These are phyloP conservation scores for Boletus pseudo-olivaceus DNA, from an alignment of 768 basidiomycete species.

Conservation along the genomic window DNA sequence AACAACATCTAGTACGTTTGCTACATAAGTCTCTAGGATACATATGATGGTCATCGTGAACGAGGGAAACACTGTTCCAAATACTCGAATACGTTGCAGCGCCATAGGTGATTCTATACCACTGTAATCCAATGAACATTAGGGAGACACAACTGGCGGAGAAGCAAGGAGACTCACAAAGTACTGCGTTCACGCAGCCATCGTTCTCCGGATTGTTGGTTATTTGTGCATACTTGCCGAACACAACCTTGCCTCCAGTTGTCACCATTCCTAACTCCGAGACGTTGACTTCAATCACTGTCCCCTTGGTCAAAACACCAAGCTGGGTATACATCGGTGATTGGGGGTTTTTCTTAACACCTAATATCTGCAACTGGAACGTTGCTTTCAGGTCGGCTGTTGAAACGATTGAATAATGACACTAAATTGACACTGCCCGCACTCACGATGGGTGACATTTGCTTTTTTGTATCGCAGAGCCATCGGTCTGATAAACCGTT, in stretches of 20 bases:
- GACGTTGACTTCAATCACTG: conserved; percentile 98
- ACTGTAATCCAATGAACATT: conserved; percentile 16
- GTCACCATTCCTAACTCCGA: conserved; percentile 98
- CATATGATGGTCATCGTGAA: neutral
- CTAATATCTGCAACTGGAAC: conserved; percentile 96
- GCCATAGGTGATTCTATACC: conserved; percentile 16
- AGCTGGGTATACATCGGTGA: conserved; percentile 97
- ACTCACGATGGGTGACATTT: conserved; percentile 95
- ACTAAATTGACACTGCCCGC: neutral
- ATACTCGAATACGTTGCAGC: neutral
- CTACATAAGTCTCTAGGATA: conserved; percentile 16
- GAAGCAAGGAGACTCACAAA: conserved; percentile 54
- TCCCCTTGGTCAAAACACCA: conserved; percentile 97
- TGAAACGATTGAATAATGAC: neutral
- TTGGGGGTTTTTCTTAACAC: conserved; percentile 99
- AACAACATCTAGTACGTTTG: conserved; percentile 13
- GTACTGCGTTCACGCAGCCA: conserved; percentile 92
- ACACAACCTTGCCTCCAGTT: conserved; percentile 91
- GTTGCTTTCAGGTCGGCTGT: conserved; percentile 96
- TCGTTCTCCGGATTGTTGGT: conserved; percentile 97
- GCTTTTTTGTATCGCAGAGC: conserved; percentile 97
- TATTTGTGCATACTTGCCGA: conserved; percentile 90
- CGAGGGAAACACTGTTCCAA: neutral
- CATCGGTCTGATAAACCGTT: conserved; percentile 96
- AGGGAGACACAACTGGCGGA: neutral